phyloP scores from a whole-genome alignment of 352 stramenopile species.

The Pythium aphanidermatum region DNA sequence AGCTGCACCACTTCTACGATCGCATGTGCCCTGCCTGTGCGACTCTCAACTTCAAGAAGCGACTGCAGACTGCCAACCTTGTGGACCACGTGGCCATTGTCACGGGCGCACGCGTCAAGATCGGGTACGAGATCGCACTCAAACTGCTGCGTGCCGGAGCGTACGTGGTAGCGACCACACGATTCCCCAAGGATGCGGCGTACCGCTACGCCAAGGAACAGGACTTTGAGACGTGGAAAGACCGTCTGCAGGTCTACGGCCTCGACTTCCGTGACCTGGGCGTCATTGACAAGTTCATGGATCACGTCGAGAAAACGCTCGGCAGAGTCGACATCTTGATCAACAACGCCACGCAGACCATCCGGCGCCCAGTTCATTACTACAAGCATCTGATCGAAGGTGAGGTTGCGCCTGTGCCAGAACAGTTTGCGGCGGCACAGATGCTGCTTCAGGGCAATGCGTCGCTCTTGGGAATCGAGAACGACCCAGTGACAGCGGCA shows the following conservation, averaged over 20 bases:
- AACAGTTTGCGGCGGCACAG: constrained; percentile 37
- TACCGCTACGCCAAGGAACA: constrained; percentile 79
- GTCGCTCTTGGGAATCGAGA: constrained; percentile 27
- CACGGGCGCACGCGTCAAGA: constrained; percentile 93
- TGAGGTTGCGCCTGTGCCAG: constrained; percentile 50
- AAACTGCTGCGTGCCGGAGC: constrained; percentile 88
- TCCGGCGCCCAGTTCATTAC: constrained; percentile 89
- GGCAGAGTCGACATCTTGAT: constrained; percentile 91
- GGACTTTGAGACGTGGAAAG: constrained; percentile 79
- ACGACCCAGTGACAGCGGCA: neutral
- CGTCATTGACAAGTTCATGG: constrained; percentile 91
- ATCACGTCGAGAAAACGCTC: constrained; percentile 68
- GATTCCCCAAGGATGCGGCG: constrained; percentile 91
- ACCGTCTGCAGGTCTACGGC: constrained; percentile 88
- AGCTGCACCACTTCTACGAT: constrained; percentile 94
- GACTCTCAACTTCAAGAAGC: constrained; percentile 91
- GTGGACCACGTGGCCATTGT: constrained; percentile 80
- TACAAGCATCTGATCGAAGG: constrained; percentile 85
- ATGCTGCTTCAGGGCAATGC: constrained; percentile 49
- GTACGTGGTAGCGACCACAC: constrained; percentile 88
- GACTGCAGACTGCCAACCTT: constrained; percentile 84
- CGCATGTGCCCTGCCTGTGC: constrained; percentile 92
- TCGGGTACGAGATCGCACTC: constrained; percentile 92
- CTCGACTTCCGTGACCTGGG: constrained; percentile 93
- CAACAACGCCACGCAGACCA: constrained; percentile 96